A percentile compares a stretch with the other conserved stretches of the same genome.
Evolutionary conservation across 2,329 filamentous ascomycete genomes (phyloP).

Genomic region (Malbranchea zuffiana): DNA sequence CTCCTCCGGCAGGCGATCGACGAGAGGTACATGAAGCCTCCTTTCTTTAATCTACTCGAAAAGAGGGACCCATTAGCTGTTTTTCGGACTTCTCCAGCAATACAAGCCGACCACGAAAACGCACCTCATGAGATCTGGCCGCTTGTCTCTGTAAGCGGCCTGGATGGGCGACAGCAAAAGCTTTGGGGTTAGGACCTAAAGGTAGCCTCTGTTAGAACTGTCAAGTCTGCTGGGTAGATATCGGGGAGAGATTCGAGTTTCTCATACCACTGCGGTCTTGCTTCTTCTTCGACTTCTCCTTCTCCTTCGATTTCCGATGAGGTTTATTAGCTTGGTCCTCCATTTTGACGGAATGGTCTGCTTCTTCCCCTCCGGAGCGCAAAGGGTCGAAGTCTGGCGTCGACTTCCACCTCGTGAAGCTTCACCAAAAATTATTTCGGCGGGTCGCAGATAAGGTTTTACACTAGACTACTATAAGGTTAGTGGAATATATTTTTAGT

Average conservation of each 20-base stretch:
- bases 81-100: conserved; percentile 1
- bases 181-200: conserved; percentile 71
- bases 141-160: conserved; percentile 65
- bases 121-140: conserved; percentile 45
- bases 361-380: not conserved
- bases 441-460: conserved; percentile 2
- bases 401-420: not conserved
- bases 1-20: conserved; percentile 92
- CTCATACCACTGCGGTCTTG: conserved; percentile 17
- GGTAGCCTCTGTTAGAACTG: conserved; percentile 4
- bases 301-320: conserved; percentile 79
- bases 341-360: conserved; percentile 46
- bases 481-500: too few species aligned
- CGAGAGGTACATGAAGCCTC: conserved; percentile 86
- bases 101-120: conserved; percentile 13
- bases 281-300: conserved; percentile 54
- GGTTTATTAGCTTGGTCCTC: conserved; percentile 75
- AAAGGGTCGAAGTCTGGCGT: not conserved
- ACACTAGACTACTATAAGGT: too few species aligned
- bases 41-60: conserved; percentile 75
- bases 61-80: conserved; percentile 13
- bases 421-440: conserved; percentile 9
- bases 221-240: not conserved
- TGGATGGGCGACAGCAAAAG: conserved; percentile 73
- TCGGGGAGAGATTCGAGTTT: not conserved